A percentile compares a stretch with the other conserved stretches of the same genome.
These are phyloP conservation scores for Xerocomus minutiporus DNA, from an alignment of 1,284 basidiomycete genomes.

Conservation along the genomic window DNA sequence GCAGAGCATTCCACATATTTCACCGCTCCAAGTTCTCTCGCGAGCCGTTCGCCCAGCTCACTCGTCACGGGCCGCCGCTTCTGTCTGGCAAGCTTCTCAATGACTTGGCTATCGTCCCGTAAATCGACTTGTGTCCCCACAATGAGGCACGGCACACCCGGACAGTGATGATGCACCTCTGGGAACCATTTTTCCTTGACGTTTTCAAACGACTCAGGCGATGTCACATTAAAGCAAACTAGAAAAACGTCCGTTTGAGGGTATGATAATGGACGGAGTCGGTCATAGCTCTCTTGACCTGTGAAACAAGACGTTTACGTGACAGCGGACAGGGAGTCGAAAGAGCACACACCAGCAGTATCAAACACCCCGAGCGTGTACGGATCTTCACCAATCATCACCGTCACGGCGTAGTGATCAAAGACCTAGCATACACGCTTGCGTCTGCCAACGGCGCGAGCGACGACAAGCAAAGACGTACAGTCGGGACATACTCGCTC, in stretches of 20 bases:
- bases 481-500: slow-evolving; percentile 98
- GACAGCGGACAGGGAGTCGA: background rate
- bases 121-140: slow-evolving; percentile 98
- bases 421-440: slow-evolving; percentile 65
- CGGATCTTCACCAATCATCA: slow-evolving; percentile 99
- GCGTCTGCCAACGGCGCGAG: slow-evolving; percentile 13
- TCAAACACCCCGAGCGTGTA: slow-evolving; percentile 98
- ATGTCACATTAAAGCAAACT: slow-evolving; percentile 98
- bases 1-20: slow-evolving; percentile 97
- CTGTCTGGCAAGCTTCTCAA: slow-evolving; percentile 93
- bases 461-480: slow-evolving; percentile 42
- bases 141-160: slow-evolving; percentile 98
- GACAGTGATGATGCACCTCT: slow-evolving; percentile 99
- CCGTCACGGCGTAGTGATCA: slow-evolving; percentile 97
- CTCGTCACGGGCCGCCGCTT: slow-evolving; percentile 90
- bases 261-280: slow-evolving; percentile 29
- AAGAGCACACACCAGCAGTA: slow-evolving; percentile 73
- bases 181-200: slow-evolving; percentile 99
- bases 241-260: slow-evolving; percentile 99
- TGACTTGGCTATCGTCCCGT: slow-evolving; percentile 87
- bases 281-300: slow-evolving; percentile 99
- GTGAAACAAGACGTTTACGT: slow-evolving; percentile 6
- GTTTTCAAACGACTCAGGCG: slow-evolving; percentile 98
- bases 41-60: slow-evolving; percentile 91
- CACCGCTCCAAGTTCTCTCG: slow-evolving; percentile 93